Evolutionary conservation across 1,284 basidiomycete species (phyloP).

Genomic region (Leccinum pachyderme): DNA sequence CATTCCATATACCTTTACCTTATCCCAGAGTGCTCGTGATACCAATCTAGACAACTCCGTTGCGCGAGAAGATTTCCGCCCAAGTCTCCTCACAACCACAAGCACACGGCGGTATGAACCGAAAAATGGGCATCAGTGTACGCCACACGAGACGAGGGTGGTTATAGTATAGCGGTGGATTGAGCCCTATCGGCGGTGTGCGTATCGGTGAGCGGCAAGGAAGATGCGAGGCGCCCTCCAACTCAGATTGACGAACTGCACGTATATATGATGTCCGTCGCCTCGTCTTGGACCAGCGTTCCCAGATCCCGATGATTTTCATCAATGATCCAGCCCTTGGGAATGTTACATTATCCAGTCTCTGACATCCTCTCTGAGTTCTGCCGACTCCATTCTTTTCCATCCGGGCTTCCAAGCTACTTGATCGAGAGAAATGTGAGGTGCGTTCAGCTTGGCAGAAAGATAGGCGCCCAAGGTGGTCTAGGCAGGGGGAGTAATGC

Average conservation of each 20-base stretch:
- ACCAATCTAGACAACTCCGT: conserved; percentile 61
- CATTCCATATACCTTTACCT: conserved; percentile 27
- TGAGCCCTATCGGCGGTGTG: conserved; percentile 47
- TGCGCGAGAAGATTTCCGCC: conserved; percentile 44
- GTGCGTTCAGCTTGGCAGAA: conserved; percentile 44
- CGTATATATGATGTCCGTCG: conserved; percentile 63
- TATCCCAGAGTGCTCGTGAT: conserved; percentile 40
- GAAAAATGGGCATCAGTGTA: conserved; percentile 49
- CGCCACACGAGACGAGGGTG: conserved; percentile 54
- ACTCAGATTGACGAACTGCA: conserved; percentile 2
- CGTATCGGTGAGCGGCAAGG: neutral
- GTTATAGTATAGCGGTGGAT: conserved; percentile 59
- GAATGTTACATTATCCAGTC: conserved; percentile 28
- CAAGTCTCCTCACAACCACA: conserved; percentile 51
- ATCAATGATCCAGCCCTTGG: conserved; percentile 51
- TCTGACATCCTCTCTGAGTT: conserved; percentile 38
- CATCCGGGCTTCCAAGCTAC: conserved; percentile 52
- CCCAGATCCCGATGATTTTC: conserved; percentile 40
- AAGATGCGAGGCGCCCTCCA: neutral
- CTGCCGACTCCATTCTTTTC: conserved; percentile 35
- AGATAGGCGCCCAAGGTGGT: conserved; percentile 49
- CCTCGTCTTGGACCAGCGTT: conserved; percentile 36
- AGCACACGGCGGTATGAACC: conserved; percentile 42
- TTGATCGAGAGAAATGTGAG: conserved; percentile 44
- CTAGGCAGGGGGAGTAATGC: conserved; percentile 29